Evolutionary conservation across 169 alveolate species (phyloP), one percentile per base, ranked within the genome.

Genomic region (Cryptosporidium xiaoi): DNA sequence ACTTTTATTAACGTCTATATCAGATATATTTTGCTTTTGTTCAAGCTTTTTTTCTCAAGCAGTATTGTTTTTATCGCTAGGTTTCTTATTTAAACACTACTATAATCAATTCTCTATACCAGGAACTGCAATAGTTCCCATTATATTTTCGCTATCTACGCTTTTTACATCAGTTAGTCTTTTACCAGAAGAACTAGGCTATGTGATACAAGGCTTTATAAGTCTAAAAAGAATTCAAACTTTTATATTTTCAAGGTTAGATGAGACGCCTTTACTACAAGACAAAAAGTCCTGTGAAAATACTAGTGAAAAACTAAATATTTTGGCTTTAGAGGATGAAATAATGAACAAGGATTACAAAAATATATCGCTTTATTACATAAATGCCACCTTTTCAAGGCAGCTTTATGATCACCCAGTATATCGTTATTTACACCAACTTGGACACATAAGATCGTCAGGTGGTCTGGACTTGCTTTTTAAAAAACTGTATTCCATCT

Each of bases 181-280:
- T 48, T 53, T 77, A 20, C 87, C 87, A 44, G 87, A 77, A 20
- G 87, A 77, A n/a, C 51, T 77, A 20, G 87, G 87, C 8, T 40
- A 2, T 29, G 71, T 62, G 12, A 64, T 77, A 46, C 87, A 62
- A 16, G 87, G 87, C 2, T 77, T 56, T 24, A 62, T 77, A 15
- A 77, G 87, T 62, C 40, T 77, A 15, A 62, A 64, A 27, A 77
- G 87, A 58, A 77, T 77, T n/a, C 77, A 77, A 27, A 36, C 65
- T 13, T 77, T 77, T 20, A 6, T 77, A 62, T 77, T 77, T 13
- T 77, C 87, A 24, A 58, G 71, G 48, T 18, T 77, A 8, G 40
- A 77, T 44, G 87, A 77, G 15, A 44, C 58, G 29, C 87, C 87
- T 36, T 40, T 77, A 16, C 24, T 77, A 20, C 16, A 27, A 36